Conservation (phyloP, 2,329 filamentous ascomycete genomes). For the Huntiella omanensis region DNA sequence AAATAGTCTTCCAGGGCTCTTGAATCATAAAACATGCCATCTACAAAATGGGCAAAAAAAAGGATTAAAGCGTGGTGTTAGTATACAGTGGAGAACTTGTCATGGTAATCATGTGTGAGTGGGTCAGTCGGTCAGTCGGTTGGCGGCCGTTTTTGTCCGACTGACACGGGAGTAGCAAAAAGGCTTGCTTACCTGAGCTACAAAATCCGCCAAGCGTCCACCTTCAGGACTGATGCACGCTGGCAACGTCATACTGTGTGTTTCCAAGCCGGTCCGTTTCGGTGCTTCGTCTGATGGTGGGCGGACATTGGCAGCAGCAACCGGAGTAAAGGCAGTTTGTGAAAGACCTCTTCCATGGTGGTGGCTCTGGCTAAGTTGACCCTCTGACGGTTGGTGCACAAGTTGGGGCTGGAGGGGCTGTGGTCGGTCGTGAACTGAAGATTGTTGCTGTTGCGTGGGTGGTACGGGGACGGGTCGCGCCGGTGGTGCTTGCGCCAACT, state of each 20-base stretch:
- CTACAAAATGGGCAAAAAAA: constrained; percentile 23
- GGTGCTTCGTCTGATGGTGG: constrained; percentile 3
- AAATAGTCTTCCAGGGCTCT: constrained; percentile 64
- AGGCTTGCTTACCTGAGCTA: constrained; percentile 47
- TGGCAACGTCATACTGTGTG: constrained; percentile 51
- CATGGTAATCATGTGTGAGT: too few species aligned
- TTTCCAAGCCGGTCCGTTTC: constrained; percentile 24
- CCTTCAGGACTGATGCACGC: constrained; percentile 55
- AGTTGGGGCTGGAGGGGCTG: constrained; percentile 3
- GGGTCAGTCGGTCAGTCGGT: too few species aligned
- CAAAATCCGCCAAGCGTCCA: constrained; percentile 64
- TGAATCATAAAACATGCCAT: constrained; percentile 98
- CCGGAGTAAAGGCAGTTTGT: constrained; percentile 4
- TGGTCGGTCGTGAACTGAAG: background rate
- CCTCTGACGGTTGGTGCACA: constrained; percentile 5
- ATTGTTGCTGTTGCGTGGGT: constrained; percentile 2
- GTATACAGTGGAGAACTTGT: background rate
- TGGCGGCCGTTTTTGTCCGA: background rate
- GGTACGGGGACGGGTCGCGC: background rate
- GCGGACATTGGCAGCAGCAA: background rate
- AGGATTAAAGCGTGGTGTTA: background rate
- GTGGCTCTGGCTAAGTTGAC: background rate
- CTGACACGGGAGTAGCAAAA: background rate
- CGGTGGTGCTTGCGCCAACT: background rate
- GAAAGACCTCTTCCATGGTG: background rate